phyloP scores from a whole-genome alignment of 2,329 filamentous ascomycete genomes.

The Huntiella decipiens region DNA sequence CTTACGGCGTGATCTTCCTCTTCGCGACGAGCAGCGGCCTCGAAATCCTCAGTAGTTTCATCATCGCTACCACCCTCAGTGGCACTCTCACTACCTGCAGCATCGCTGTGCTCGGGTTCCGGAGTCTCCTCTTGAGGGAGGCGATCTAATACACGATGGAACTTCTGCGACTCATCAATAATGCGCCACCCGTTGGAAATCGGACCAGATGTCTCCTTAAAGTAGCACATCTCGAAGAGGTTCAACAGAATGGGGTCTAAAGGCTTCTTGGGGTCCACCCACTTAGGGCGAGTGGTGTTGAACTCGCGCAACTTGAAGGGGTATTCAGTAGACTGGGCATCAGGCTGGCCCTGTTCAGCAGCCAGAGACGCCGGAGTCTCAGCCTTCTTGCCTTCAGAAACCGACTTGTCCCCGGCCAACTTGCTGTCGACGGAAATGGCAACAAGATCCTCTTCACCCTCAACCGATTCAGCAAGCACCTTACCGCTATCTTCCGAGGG shows the following conservation, averaged over 20 bases:
- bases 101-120: conserved; percentile 28
- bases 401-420: conserved; percentile 33
- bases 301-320: conserved; percentile 25
- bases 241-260: conserved; percentile 46
- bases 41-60: conserved; percentile 23
- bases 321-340: conserved; percentile 1
- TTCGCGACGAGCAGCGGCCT: conserved; percentile 36
- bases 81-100: conserved; percentile 19
- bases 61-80: conserved; percentile 13
- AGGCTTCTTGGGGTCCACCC: conserved; percentile 31
- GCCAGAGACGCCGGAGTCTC: conserved; percentile 12
- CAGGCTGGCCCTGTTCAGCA: conserved; percentile 5
- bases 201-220: conserved; percentile 25
- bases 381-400: conserved; percentile 27
- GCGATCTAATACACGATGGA: conserved; percentile 32
- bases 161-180: conserved; percentile 38
- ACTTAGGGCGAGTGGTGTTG: conserved; percentile 32
- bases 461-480: conserved; percentile 58
- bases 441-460: conserved; percentile 79
- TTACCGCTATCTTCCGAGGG: conserved; percentile 31
- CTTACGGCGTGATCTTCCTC: conserved; percentile 23
- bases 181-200: conserved; percentile 53
- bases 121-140: conserved; percentile 23
- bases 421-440: conserved; percentile 41
- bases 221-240: conserved; percentile 61